phyloP scores from a whole-genome alignment of 352 stramenopile species.

The Pythium coloratum region DNA sequence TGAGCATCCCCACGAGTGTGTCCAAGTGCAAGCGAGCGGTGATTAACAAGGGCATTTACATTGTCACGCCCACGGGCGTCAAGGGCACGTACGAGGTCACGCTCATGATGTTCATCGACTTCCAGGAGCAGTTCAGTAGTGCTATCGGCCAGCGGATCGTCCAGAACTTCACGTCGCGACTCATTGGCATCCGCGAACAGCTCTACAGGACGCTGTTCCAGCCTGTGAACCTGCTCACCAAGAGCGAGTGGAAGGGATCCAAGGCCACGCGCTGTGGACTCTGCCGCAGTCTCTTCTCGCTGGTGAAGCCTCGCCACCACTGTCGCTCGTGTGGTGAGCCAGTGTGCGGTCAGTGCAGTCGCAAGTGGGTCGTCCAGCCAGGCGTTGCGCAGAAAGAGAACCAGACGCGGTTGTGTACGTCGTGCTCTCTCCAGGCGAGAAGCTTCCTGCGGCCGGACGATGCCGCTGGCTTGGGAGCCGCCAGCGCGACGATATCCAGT shows the following conservation, averaged over 20 bases:
- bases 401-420: slow-evolving; percentile 79
- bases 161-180: slow-evolving; percentile 71
- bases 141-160: slow-evolving; percentile 68
- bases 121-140: slow-evolving; percentile 75
- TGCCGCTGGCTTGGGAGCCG: neutral
- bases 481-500: slow-evolving; percentile 2
- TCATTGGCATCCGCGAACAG: slow-evolving; percentile 79
- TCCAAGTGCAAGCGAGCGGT: slow-evolving; percentile 84
- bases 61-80: slow-evolving; percentile 47
- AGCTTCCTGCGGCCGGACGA: slow-evolving; percentile 47
- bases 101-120: slow-evolving; percentile 85
- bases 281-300: slow-evolving; percentile 66
- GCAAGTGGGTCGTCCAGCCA: slow-evolving; percentile 79
- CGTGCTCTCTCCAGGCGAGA: slow-evolving; percentile 71
- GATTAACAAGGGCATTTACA: slow-evolving; percentile 81
- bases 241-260: slow-evolving; percentile 61
- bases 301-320: slow-evolving; percentile 78
- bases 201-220: slow-evolving; percentile 86
- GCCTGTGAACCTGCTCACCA: slow-evolving; percentile 58
- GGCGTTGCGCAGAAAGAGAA: slow-evolving; percentile 45
- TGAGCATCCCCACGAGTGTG: slow-evolving; percentile 70
- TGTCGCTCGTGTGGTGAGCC: slow-evolving; percentile 80
- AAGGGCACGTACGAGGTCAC: slow-evolving; percentile 72
- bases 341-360: slow-evolving; percentile 81
- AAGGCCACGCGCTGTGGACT: slow-evolving; percentile 62